These are phyloP conservation scores for Tolypocladium cylindrosporum DNA, from an alignment of 2,329 filamentous ascomycete species.

Conservation along the genomic window DNA sequence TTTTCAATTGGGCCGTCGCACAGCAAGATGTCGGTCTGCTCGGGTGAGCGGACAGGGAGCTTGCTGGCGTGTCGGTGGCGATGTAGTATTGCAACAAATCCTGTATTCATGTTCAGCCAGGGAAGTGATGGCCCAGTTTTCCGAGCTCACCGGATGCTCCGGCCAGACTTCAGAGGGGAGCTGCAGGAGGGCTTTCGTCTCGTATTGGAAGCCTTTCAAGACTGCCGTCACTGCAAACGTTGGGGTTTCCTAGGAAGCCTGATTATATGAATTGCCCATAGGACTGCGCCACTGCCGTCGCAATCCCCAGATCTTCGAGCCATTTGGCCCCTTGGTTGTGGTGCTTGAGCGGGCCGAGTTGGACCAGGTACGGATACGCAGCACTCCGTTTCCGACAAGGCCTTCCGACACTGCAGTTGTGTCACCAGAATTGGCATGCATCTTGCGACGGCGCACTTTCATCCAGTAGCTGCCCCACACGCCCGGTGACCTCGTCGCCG, in stretches of 20 bases:
- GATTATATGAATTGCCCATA: background rate
- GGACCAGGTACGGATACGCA: background rate
- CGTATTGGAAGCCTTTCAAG: background rate
- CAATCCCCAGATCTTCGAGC: background rate
- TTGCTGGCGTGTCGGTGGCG: too few relatives aligned
- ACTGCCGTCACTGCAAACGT: background rate
- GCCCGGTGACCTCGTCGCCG: background rate
- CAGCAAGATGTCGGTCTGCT: too few relatives aligned
- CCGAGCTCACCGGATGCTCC: background rate
- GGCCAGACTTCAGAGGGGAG: too few relatives aligned
- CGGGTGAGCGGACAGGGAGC: too few relatives aligned
- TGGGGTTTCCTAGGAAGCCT: background rate
- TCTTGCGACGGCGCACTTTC: background rate
- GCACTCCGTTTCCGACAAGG: background rate
- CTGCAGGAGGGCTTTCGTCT: background rate
- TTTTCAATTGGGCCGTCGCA: too few relatives aligned
- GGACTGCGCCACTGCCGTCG: background rate
- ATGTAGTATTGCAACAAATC: background rate
- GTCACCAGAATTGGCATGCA: background rate
- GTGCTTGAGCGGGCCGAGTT: background rate
- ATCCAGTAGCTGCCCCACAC: background rate
- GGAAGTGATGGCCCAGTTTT: background rate
- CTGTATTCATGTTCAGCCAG: background rate
- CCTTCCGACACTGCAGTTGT: background rate
- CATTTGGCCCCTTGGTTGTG: background rate